Conservation (phyloP, 2,329 filamentous ascomycete species). For the Graphiopsis chlorocephala region DNA sequence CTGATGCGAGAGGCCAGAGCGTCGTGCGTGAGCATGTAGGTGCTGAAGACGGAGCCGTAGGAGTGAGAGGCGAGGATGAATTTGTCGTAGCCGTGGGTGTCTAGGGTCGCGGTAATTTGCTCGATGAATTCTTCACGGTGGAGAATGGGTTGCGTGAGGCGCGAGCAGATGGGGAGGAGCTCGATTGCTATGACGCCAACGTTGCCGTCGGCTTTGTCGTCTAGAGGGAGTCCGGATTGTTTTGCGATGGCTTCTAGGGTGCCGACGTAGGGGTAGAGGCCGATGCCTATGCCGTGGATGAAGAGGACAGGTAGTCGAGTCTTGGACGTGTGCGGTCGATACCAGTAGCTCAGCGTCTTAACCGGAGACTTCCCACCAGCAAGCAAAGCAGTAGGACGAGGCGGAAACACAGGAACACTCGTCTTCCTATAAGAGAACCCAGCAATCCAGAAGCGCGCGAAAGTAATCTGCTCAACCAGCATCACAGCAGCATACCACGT, state of each 20-base stretch:
- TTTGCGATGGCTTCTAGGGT: slow-evolving; percentile 55
- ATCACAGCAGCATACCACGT: slow-evolving; percentile 59
- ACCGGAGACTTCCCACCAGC: slow-evolving; percentile 49
- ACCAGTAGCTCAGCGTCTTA: slow-evolving; percentile 60
- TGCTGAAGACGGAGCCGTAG: slow-evolving; percentile 63
- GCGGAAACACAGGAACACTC: slow-evolving; percentile 52
- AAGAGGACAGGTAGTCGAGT: slow-evolving; percentile 61
- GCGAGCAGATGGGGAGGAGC: slow-evolving; percentile 63
- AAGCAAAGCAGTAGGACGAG: slow-evolving; percentile 52
- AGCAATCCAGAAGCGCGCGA: slow-evolving; percentile 23
- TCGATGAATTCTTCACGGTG: slow-evolving; percentile 52
- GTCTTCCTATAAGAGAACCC: slow-evolving; percentile 28
- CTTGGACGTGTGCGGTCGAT: slow-evolving; percentile 60
- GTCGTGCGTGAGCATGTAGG: slow-evolving; percentile 57
- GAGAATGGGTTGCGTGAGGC: slow-evolving; percentile 56
- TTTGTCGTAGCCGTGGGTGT: slow-evolving; percentile 55
- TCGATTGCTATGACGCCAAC: slow-evolving; percentile 66
- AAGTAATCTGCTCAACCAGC: slow-evolving; percentile 49
- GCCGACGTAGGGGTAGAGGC: slow-evolving; percentile 60
- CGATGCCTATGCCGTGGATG: slow-evolving; percentile 69
- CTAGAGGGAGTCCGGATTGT: slow-evolving; percentile 19
- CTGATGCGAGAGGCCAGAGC: slow-evolving; percentile 47
- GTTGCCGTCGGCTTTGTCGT: slow-evolving; percentile 47
- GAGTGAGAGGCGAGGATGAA: slow-evolving; percentile 61
- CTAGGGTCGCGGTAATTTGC: slow-evolving; percentile 57